Evolutionary conservation across 2,329 filamentous ascomycete species (phyloP).

Genomic region (Trichophyton verrucosum): DNA sequence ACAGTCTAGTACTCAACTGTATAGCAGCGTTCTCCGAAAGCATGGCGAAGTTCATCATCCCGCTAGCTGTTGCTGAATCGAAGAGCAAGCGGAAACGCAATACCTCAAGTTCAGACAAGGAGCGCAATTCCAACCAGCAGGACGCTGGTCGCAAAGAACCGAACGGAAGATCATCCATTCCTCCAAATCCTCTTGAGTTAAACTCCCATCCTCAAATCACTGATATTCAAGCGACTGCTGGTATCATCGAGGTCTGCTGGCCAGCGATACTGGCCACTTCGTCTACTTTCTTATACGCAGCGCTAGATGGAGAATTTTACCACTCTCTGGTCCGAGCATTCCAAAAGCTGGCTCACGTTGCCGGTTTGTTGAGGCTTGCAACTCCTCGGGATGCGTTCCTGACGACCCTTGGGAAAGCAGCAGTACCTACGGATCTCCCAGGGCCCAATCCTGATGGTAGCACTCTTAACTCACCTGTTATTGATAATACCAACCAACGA

Average conservation of each 20-base stretch:
- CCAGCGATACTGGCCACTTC: slow-evolving; percentile 88
- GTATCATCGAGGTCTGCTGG: slow-evolving; percentile 85
- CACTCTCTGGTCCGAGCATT: slow-evolving; percentile 84
- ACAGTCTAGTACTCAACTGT: slow-evolving; percentile 76
- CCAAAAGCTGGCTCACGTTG: slow-evolving; percentile 89
- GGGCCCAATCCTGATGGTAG: slow-evolving; percentile 16
- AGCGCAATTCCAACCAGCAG: slow-evolving; percentile 21
- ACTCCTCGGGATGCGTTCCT: slow-evolving; percentile 90
- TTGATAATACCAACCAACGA: slow-evolving; percentile 7
- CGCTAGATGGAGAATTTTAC: slow-evolving; percentile 87
- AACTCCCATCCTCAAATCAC: slow-evolving; percentile 57
- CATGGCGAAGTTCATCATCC: slow-evolving; percentile 83
- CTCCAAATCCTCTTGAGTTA: slow-evolving; percentile 69
- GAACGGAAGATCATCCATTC: slow-evolving; percentile 28
- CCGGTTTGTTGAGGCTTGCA: slow-evolving; percentile 68
- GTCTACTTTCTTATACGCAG: slow-evolving; percentile 86
- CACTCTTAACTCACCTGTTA: slow-evolving; percentile 19
- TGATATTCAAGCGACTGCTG: slow-evolving; percentile 64
- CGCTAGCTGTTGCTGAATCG: slow-evolving; percentile 70
- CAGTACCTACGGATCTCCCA: slow-evolving; percentile 63
- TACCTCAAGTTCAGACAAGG: slow-evolving; percentile 23
- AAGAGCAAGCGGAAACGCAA: slow-evolving; percentile 38
- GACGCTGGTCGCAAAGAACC: slow-evolving; percentile 20
- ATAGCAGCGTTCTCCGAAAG: slow-evolving; percentile 85
- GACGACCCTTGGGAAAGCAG: slow-evolving; percentile 84